Evolutionary conservation across 2,329 filamentous ascomycete genomes (phyloP), one percentile per base, ranked within the genome.

Genomic region (Verticillium nubilum): DNA sequence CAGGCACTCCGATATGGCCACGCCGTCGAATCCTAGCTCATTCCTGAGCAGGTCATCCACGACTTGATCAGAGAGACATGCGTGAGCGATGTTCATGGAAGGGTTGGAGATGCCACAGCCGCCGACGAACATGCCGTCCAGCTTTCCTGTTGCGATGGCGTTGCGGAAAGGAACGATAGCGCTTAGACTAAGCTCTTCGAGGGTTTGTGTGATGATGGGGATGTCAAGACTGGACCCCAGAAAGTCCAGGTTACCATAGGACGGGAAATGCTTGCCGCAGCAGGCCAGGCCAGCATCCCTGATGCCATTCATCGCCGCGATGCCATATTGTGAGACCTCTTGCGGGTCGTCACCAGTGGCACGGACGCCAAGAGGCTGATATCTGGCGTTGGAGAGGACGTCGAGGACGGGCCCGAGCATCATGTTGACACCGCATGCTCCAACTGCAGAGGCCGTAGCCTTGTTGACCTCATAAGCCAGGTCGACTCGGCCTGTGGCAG

Each of bases 81-180:
- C 94, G 72, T 98, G 94, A 83, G 96, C 96, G 55, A 96, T 92
- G 68, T 96, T 96, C 80, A 97, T 89, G 19, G 91, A 92, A 37
- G 90, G 86, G 59, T 94, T 97, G 5, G 91, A 89, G 77, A 98
- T 96, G 26, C 91, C 92, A 67, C 93, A 96, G 17, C 94, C 94
- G 28, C 94, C 94, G 9, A 98, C 91, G 80, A 98, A 97, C 86
- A 98, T 96, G 31, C 91, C 89, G 74, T 97, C 94, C 15, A 98
- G 76, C 42, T 80, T 80, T 1, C 94, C 93, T 55, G 91, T 88
- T 17, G 86, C 83, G 64, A 97, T 93, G 13, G 94, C 92, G 71
- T 95, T 95, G 58, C 92, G 86, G 70, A 97, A 98, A 0, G 94
- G 94, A 4, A 97, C 88, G 31, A 98, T 78, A 28, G 94, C 94